A percentile compares a stretch with the other conserved stretches of the same genome.
Evolutionary conservation across 352 stramenopile genomes (phyloP).

Genomic region (Poterioochromonas sp.): DNA sequence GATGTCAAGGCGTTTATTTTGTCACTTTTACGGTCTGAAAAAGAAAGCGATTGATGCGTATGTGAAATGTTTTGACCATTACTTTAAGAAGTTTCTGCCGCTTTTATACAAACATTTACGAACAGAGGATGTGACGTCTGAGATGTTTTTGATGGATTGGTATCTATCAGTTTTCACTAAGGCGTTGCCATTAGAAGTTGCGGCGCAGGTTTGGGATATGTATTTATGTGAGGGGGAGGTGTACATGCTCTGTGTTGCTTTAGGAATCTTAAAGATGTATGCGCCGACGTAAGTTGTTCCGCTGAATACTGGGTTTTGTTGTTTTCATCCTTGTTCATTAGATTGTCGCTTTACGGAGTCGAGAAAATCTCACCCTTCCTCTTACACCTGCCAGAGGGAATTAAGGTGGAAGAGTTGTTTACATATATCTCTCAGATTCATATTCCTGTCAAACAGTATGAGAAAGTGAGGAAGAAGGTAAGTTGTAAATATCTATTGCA

Average conservation of each 20-base stretch:
- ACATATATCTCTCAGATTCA: not conserved
- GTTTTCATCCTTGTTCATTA: not conserved
- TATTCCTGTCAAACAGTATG: not conserved
- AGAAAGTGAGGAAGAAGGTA: not conserved
- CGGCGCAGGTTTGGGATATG: conserved; percentile 4
- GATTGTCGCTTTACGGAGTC: not conserved
- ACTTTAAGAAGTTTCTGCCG: conserved; percentile 8
- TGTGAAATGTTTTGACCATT: conserved; percentile 6
- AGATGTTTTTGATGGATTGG: conserved; percentile 29
- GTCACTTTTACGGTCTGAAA: not conserved
- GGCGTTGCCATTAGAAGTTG: conserved; percentile 9
- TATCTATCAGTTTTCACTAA: conserved; percentile 12
- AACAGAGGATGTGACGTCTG: not conserved
- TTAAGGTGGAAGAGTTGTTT: not conserved
- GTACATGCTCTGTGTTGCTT: not conserved
- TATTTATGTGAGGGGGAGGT: conserved; percentile 6
- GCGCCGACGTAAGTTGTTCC: not conserved
- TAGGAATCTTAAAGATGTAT: conserved; percentile 4
- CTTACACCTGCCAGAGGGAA: not conserved
- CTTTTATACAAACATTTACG: not conserved
- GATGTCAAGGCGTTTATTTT: not conserved
- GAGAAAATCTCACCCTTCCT: conserved; percentile 12
- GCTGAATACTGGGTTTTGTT: not conserved
- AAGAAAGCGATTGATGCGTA: not conserved
- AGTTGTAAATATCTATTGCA: not conserved